A percentile compares a stretch with the other conserved stretches of the same genome.
These are phyloP conservation scores for Vicia faba DNA, from an alignment of 306 rosid species.

Conservation along the genomic window DNA sequence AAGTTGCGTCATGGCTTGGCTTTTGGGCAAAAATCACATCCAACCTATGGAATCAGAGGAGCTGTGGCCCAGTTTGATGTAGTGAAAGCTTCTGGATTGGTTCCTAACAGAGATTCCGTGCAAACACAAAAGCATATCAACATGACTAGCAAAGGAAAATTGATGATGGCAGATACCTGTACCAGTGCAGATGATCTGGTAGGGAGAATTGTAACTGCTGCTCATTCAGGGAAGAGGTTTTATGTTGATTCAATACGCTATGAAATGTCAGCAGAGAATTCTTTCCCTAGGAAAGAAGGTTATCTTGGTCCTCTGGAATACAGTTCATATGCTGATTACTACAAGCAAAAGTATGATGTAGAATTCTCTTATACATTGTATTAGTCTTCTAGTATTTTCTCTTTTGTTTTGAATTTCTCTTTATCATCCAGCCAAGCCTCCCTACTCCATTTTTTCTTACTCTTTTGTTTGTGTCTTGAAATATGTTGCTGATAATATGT, in stretches of 20 bases:
- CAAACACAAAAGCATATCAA: slow-evolving; percentile 49
- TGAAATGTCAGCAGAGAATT: slow-evolving; percentile 91
- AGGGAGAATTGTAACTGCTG: slow-evolving; percentile 94
- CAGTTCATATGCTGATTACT: slow-evolving; percentile 97
- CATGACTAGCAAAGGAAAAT: slow-evolving; percentile 55
- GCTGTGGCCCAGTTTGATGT: slow-evolving; percentile 98
- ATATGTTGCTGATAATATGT: slow-evolving; percentile 40
- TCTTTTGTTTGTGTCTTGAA: not conserved
- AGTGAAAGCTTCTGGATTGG: slow-evolving; percentile 92
- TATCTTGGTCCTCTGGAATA: slow-evolving; percentile 99
- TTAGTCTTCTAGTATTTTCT: slow-evolving; percentile 27
- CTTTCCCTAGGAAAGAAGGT: slow-evolving; percentile 97
- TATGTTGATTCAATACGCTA: slow-evolving; percentile 89
- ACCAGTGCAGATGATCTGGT: slow-evolving; percentile 69
- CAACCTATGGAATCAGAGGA: slow-evolving; percentile 99
- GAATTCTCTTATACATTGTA: slow-evolving; percentile 39
- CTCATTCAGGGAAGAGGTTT: slow-evolving; percentile 98
- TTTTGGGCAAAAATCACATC: slow-evolving; percentile 92
- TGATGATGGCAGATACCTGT: slow-evolving; percentile 89
- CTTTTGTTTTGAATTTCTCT: slow-evolving; percentile 22
- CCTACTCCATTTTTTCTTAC: slow-evolving; percentile 30
- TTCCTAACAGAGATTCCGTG: slow-evolving; percentile 62
- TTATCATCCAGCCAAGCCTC: slow-evolving; percentile 24
- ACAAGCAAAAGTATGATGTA: slow-evolving; percentile 85
- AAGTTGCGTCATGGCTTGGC: slow-evolving; percentile 96